Evolutionary conservation across 2,329 filamentous ascomycete species (phyloP).

Genomic region (Didymella arachidicola): DNA sequence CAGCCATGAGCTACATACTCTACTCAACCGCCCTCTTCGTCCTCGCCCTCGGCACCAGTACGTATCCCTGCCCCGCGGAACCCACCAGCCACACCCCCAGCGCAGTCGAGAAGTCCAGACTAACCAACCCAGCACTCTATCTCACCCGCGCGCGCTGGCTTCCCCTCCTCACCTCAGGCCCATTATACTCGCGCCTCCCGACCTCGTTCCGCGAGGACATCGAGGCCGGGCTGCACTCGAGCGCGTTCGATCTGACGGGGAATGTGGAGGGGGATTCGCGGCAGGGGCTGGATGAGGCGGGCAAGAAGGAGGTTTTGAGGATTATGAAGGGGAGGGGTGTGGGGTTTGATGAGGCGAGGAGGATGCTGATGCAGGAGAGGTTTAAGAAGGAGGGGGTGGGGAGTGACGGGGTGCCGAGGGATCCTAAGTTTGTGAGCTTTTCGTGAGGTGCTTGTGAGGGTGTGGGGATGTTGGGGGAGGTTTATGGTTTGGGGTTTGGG

Average conservation of each 20-base stretch:
- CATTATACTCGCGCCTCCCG: constrained; percentile 80
- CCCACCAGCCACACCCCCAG: constrained; percentile 7
- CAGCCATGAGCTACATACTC: constrained; percentile 78
- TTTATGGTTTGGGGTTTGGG: neutral
- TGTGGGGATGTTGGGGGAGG: neutral
- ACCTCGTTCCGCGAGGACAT: constrained; percentile 82
- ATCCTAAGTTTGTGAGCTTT: constrained; percentile 97
- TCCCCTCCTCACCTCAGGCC: constrained; percentile 63
- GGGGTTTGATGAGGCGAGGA: constrained; percentile 88
- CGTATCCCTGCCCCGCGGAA: constrained; percentile 23
- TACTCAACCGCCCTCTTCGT: constrained; percentile 77
- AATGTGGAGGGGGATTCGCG: constrained; percentile 83
- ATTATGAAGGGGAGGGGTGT: constrained; percentile 90
- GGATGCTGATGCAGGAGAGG: constrained; percentile 82
- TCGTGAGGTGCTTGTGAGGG: constrained; percentile 54
- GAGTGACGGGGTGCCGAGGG: constrained; percentile 82
- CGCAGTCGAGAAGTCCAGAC: constrained; percentile 23
- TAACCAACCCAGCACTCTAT: constrained; percentile 68
- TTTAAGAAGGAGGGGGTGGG: constrained; percentile 91
- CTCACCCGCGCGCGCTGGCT: constrained; percentile 82
- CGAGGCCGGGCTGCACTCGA: constrained; percentile 83
- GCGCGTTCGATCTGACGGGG: constrained; percentile 79
- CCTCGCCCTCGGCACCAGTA: constrained; percentile 75
- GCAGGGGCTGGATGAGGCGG: constrained; percentile 79
- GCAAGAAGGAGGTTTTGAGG: constrained; percentile 81